A percentile compares a stretch with the other conserved stretches of the same genome.
phyloP scores from a whole-genome alignment of 176 grass and related monocot species.

The Oropetium thomaeum region DNA sequence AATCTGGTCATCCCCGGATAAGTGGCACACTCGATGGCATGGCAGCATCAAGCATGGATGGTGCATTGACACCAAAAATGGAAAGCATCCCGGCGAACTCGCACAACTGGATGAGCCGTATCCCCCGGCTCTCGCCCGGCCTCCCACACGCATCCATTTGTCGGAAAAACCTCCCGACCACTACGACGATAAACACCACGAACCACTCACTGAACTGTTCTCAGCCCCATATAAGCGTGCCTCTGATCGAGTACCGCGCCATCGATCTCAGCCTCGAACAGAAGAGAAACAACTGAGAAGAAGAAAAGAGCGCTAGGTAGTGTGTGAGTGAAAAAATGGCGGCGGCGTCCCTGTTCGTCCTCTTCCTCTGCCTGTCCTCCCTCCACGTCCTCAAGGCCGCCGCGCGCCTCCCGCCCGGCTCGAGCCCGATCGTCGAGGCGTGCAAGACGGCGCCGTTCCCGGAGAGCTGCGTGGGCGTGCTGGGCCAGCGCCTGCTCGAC shows the following conservation, averaged over 20 bases:
- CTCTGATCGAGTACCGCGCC: not conserved
- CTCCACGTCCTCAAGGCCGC: not conserved
- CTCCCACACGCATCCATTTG: not conserved
- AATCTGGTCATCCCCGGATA: not conserved
- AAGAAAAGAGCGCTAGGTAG: too few relatives aligned
- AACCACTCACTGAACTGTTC: conserved; percentile 20
- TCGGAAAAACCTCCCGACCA: conserved; percentile 35
- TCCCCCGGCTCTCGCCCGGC: not conserved
- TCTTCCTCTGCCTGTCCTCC: not conserved
- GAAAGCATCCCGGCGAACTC: not conserved
- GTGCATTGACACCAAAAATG: not conserved
- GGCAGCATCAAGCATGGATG: not conserved
- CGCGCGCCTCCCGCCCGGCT: conserved; percentile 5
- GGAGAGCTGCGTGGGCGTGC: conserved; percentile 33
- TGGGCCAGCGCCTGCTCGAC: conserved; percentile 33
- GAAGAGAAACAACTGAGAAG: not conserved
- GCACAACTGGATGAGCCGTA: not conserved
- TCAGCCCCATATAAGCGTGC: conserved; percentile 5
- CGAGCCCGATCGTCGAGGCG: conserved; percentile 21
- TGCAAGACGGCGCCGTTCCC: conserved; percentile 19
- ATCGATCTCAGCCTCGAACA: not conserved
- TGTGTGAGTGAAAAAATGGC: not conserved
- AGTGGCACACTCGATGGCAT: not conserved
- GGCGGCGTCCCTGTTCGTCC: not conserved
- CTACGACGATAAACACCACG: conserved; percentile 6